Evolutionary conservation across 164 flowering plant genomes (phyloP).

Genomic region (grape (Vitis vinifera)): ASM3070453v1 NC_081813.1:4712501-4713000

Average conservation of each 20-base stretch:
- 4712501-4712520: not conserved
- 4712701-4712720: too few relatives aligned
- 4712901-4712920: slow-evolving; percentile 7
- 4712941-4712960: not conserved
- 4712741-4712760: fast-evolving
- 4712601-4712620: too few relatives aligned
- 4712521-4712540: not conserved
- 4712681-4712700: too few relatives aligned
- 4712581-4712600: not conserved
- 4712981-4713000: not conserved
- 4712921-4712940: not conserved
- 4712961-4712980: not conserved
- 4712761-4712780: too few relatives aligned
- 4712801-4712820: too few relatives aligned
- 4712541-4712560: not conserved
- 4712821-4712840: not conserved
- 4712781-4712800: too few relatives aligned
- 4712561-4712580: not conserved
- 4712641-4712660: too few relatives aligned
- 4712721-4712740: too few relatives aligned
- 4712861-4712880: fast-evolving
- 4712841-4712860: not conserved
- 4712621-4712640: too few relatives aligned
- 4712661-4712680: too few relatives aligned
- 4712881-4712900: not conserved